Base-by-base conservation (phyloP, 352 stramenopile species). In the Phytophthora ramorum region DNA sequence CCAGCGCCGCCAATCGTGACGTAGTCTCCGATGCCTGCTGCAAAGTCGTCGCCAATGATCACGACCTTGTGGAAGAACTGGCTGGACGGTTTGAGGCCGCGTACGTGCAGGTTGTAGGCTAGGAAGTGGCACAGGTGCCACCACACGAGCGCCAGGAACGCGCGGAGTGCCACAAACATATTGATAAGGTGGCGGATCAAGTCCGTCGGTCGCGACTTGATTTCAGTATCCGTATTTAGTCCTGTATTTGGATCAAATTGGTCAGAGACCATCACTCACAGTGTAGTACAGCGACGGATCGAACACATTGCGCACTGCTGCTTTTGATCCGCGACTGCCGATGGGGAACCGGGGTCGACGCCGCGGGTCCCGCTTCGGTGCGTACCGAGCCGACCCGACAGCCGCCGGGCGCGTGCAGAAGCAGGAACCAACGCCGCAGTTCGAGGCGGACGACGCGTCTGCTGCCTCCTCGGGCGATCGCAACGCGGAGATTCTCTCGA, bases 11-110 rank as follows among this genome's bases (percentile, higher is more conserved):
- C 74, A 38, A 94, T 68, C 7, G 81, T 90, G 48, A 96, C 66
- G 58, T 89, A 92, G 68, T 96, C 87, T 50, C 87, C 85, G 30
- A 93, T 58, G 3, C 85, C 87, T 3, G 87, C 85, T 32, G 85
- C 87, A 60, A 96, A 96, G 68, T 92, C 87, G 57, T 96, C 87
- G 34, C 85, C 87, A 59, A 96, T 89, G 58, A 96, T 68, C 53
- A 94, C 83, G 40, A 90, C 73, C 61, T 96, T 96, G 71, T 96
- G 87, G 49, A 85, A 84, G 54, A 87, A 96, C 64, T 96, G 70
- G 47, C 53, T 81, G 16, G 75, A 49, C 16, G 76, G 79, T 44
- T 81, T 81, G 14, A 93, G 64, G n/a, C 76, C 73, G 4, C 78
- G 63, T 28, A 85, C 69, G 48, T 75, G 56, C 24, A 87, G 26